phyloP scores from a whole-genome alignment of 2,329 filamentous ascomycete genomes.

The Mycosphaerella arachidis region DNA sequence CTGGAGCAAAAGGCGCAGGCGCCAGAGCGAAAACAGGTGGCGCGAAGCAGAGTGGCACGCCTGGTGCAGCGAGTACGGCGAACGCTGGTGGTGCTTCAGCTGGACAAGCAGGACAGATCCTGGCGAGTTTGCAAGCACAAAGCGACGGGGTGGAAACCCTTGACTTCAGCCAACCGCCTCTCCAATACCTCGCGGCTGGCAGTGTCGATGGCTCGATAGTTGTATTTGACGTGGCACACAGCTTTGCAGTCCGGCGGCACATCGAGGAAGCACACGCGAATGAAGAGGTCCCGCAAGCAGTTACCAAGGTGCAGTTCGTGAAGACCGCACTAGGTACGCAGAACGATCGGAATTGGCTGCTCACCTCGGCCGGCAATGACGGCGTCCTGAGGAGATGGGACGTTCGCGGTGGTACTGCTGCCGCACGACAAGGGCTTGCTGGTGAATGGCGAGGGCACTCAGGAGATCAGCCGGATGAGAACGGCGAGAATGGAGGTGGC shows the following conservation, averaged over 20 bases:
- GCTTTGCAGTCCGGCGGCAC: conserved; percentile 79
- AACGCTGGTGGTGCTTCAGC: conserved; percentile 34
- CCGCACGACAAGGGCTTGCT: conserved; percentile 64
- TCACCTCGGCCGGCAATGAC: conserved; percentile 89
- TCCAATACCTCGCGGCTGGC: conserved; percentile 58
- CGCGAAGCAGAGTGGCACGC: conserved; percentile 39
- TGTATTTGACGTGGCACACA: conserved; percentile 79
- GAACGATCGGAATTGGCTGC: conserved; percentile 52
- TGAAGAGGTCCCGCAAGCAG: conserved; percentile 52
- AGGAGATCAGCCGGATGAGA: conserved; percentile 39
- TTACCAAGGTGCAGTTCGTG: conserved; percentile 91
- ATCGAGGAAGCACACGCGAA: conserved; percentile 80
- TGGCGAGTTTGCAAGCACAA: conserved; percentile 79
- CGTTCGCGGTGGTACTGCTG: conserved; percentile 61
- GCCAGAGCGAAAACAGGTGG: conserved; percentile 48
- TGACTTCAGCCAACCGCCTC: conserved; percentile 57
- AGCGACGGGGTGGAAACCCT: conserved; percentile 74
- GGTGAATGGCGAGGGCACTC: conserved; percentile 90
- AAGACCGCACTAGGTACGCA: conserved; percentile 36
- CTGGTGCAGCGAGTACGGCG: conserved; percentile 38
- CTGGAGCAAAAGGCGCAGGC: conserved; percentile 41
- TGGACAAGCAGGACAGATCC: conserved; percentile 64
- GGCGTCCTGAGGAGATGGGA: conserved; percentile 91
- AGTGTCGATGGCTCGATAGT: conserved; percentile 68
- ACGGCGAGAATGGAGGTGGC: conserved; percentile 76